Evolutionary conservation across 106 monocot genomes (phyloP).

Genomic region (Phalaenopsis aphrodite): DNA sequence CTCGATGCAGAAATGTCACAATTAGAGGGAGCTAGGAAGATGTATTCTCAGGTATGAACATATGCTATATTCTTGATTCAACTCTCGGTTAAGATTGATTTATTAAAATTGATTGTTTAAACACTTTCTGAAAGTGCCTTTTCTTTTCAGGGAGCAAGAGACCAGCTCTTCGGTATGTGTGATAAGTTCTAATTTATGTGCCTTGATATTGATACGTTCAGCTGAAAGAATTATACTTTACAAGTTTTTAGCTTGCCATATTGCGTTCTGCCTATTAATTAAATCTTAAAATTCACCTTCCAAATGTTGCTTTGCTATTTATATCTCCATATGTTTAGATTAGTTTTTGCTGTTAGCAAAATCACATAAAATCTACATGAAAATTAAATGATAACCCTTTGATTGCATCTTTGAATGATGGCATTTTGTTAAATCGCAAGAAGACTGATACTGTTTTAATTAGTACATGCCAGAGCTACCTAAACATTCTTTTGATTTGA

Average conservation of each 20-base stretch:
- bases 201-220: background rate
- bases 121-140: constrained; percentile 7
- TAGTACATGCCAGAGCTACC: background rate
- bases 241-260: background rate
- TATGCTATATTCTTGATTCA: background rate
- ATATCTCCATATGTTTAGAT: background rate
- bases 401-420: background rate
- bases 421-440: background rate
- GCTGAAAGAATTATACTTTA: background rate
- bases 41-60: constrained; percentile 58
- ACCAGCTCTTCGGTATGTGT: constrained; percentile 14
- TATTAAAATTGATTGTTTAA: background rate
- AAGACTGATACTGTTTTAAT: background rate
- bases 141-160: constrained; percentile 15
- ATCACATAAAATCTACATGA: background rate
- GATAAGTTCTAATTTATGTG: background rate
- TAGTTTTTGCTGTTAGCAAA: background rate
- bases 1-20: constrained; percentile 90
- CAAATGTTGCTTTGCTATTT: background rate
- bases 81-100: background rate
- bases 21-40: constrained; percentile 79
- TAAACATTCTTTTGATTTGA: background rate
- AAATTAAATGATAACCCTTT: background rate
- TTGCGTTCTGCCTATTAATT: background rate
- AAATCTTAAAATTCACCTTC: background rate